phyloP scores from a whole-genome alignment of 2,329 filamentous ascomycete species.

The Fusarium citri region DNA sequence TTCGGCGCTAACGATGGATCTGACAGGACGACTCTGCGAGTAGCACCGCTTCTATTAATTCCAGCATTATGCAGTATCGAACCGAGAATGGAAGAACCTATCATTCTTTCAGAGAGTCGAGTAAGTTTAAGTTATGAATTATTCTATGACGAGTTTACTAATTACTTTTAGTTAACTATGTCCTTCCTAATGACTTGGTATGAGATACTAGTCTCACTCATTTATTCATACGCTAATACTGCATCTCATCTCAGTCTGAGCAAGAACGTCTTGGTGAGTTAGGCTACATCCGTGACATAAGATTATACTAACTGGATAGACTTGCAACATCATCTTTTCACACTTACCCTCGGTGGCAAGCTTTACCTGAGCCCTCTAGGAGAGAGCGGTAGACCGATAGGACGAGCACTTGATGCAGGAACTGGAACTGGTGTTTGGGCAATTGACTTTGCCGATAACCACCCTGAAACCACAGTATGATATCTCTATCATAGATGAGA shows the following conservation, averaged over 20 bases:
- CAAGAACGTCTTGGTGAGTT: conserved; percentile 48
- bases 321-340: conserved; percentile 53
- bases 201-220: background rate
- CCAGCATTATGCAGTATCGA: conserved; percentile 53
- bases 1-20: background rate
- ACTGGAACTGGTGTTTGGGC: conserved; percentile 61
- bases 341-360: conserved; percentile 49
- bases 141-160: background rate
- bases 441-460: conserved; percentile 56
- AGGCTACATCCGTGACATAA: rapidly evolving
- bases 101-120: conserved; percentile 49
- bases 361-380: conserved; percentile 46
- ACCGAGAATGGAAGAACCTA: conserved; percentile 55
- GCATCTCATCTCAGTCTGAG: conserved; percentile 38
- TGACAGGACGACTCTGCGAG: conserved; percentile 44
- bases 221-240: conserved; percentile 22
- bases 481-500: background rate
- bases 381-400: conserved; percentile 32
- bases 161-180: conserved; percentile 40
- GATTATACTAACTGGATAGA: conserved; percentile 29
- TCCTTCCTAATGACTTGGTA: conserved; percentile 49
- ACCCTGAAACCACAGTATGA: conserved; percentile 47
- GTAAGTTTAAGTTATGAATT: conserved; percentile 25
- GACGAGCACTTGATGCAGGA: conserved; percentile 58
- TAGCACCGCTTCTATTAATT: conserved; percentile 50